phyloP scores from a whole-genome alignment of 2,329 filamentous ascomycete species.

The Aspergillus ruber region DNA sequence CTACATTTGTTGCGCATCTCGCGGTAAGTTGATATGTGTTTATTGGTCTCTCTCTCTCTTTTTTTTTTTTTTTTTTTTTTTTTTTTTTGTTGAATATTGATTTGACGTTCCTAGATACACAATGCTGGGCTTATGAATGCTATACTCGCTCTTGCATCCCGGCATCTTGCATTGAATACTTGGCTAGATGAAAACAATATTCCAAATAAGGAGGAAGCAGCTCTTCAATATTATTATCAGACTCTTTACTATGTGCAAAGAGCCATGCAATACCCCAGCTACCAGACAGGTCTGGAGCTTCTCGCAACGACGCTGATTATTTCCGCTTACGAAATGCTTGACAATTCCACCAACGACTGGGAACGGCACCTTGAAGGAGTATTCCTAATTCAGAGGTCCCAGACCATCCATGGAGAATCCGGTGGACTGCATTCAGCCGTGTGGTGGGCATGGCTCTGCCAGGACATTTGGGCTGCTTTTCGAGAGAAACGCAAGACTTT shows the following conservation, averaged over 20 bases:
- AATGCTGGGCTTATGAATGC: slow-evolving; percentile 23
- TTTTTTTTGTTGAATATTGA: not conserved
- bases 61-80: slow-evolving; percentile 1
- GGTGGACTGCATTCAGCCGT: slow-evolving; percentile 51
- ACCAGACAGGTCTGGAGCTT: slow-evolving; percentile 21
- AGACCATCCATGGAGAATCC: slow-evolving; percentile 54
- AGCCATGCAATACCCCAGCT: slow-evolving; percentile 19
- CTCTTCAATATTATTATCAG: slow-evolving; percentile 22
- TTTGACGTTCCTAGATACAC: slow-evolving; percentile 4
- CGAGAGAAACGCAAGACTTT: slow-evolving; percentile 49
- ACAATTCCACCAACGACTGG: slow-evolving; percentile 50
- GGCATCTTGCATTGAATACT: slow-evolving; percentile 15
- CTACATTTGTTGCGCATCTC: slow-evolving; percentile 12
- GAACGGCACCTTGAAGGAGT: slow-evolving; percentile 57
- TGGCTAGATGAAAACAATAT: slow-evolving; percentile 1
- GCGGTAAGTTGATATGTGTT: slow-evolving; percentile 6
- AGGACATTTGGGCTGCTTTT: slow-evolving; percentile 60
- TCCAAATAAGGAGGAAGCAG: slow-evolving; percentile 8
- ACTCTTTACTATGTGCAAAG: slow-evolving; percentile 22
- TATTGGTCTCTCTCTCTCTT: not conserved
- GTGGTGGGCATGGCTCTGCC: slow-evolving; percentile 60
- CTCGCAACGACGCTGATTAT: slow-evolving; percentile 19
- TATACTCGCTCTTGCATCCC: slow-evolving; percentile 19
- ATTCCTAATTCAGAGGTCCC: slow-evolving; percentile 58
- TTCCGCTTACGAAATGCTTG: slow-evolving; percentile 56